Evolutionary conservation across 169 alveolate genomes (phyloP).

Genomic region (Babesia bovis): DNA sequence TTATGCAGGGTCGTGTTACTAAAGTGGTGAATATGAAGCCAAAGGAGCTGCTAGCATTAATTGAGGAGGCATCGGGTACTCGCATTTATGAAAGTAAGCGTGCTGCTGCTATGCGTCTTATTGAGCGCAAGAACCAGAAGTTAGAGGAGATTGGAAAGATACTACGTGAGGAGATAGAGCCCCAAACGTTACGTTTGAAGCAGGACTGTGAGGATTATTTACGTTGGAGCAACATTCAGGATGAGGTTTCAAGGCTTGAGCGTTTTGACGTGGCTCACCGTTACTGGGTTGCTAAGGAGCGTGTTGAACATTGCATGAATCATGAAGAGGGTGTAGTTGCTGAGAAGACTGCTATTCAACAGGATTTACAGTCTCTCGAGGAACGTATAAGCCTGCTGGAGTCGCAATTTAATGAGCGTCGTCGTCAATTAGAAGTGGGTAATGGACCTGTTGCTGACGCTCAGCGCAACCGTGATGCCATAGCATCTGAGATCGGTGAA

Average conservation of each 20-base stretch:
- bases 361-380: constrained; percentile 44
- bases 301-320: constrained; percentile 20
- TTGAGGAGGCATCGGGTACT: constrained; percentile 99
- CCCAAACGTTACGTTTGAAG: constrained; percentile 84
- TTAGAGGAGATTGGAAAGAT: constrained; percentile 87
- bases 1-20: constrained; percentile 96
- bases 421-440: constrained; percentile 9
- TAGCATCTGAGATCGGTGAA: constrained; percentile 56
- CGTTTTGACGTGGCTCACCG: constrained; percentile 68
- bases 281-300: constrained; percentile 66
- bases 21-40: constrained; percentile 98
- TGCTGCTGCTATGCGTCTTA: constrained; percentile 87
- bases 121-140: constrained; percentile 89
- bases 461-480: constrained; percentile 33
- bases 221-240: constrained; percentile 66
- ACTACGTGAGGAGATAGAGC: constrained; percentile 88
- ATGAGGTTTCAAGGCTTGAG: constrained; percentile 69
- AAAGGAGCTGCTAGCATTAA: constrained; percentile 89
- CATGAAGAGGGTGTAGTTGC: constrained; percentile 43
- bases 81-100: constrained; percentile 93
- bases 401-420: constrained; percentile 4
- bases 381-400: background rate
- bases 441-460: constrained; percentile 31
- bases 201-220: constrained; percentile 81
- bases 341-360: constrained; percentile 44